Evolutionary conservation across 805 yeast species (phyloP).

Genomic region (Spathaspora girioi): DNA sequence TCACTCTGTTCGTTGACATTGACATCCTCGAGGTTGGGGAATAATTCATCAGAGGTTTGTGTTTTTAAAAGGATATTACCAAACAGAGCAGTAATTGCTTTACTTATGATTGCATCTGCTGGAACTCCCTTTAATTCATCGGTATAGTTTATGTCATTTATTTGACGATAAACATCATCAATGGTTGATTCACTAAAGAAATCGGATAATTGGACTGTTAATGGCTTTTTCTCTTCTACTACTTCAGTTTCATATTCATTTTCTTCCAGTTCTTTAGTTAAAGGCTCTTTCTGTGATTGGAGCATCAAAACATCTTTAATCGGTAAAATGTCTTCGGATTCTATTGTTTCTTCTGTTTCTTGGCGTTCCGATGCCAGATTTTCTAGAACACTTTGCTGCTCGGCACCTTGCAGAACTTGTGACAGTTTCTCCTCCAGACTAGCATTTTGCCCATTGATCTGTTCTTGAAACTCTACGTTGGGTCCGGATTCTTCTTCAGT

Average conservation of each 20-base stretch:
- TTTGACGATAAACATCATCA: constrained; percentile 18
- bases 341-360: too few species aligned
- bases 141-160: constrained; percentile 25
- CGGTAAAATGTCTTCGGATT: too few species aligned
- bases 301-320: too few species aligned
- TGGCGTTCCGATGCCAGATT: too few species aligned
- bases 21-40: constrained; percentile 8
- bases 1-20: constrained; percentile 1
- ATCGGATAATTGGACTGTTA: constrained; percentile 2
- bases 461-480: too few species aligned
- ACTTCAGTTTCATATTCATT: too few species aligned
- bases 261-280: neutral
- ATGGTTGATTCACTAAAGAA: constrained; percentile 11
- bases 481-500: too few species aligned
- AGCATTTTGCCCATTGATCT: too few species aligned
- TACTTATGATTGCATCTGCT: constrained; percentile 14
- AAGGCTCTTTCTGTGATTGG: too few species aligned
- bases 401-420: too few species aligned
- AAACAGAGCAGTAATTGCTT: constrained; percentile 33
- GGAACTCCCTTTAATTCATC: constrained; percentile 18
- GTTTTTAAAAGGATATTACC: constrained; percentile 35
- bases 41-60: constrained; percentile 4
- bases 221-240: neutral
- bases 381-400: too few species aligned
- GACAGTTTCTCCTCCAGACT: too few species aligned